Conservation (phyloP, 768 basidiomycete genomes). For the Leccinum boreale region DNA sequence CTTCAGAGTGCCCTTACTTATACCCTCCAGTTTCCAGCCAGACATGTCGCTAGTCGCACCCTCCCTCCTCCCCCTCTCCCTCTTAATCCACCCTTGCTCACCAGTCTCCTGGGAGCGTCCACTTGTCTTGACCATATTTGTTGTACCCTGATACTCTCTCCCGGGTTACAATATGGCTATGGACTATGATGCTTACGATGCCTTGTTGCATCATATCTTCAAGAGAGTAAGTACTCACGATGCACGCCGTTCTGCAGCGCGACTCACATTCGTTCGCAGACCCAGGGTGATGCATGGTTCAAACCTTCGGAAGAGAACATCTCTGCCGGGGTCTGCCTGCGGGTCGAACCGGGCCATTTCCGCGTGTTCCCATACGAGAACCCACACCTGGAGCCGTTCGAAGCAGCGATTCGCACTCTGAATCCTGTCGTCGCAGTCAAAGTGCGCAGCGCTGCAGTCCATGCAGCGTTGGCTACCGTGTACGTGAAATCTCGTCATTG, state of each 20-base stretch:
- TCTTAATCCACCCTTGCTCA: background rate
- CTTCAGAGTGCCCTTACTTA: conserved; percentile 19
- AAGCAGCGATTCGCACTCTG: conserved; percentile 67
- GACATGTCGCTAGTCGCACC: background rate
- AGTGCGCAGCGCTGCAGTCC: conserved; percentile 72
- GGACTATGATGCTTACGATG: conserved; percentile 76
- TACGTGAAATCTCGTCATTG: conserved; percentile 33
- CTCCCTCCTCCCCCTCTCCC: background rate
- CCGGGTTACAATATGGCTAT: conserved; percentile 23
- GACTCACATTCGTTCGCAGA: conserved; percentile 38
- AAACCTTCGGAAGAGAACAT: conserved; percentile 82
- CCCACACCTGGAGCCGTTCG: conserved; percentile 74
- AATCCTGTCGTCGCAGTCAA: conserved; percentile 88
- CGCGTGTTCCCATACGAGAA: conserved; percentile 87
- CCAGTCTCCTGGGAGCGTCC: background rate
- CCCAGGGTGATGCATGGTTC: conserved; percentile 83
- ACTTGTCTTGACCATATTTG: background rate
- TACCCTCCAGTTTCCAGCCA: background rate
- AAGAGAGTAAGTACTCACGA: conserved; percentile 49
- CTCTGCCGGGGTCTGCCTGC: conserved; percentile 73
- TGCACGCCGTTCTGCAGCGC: background rate
- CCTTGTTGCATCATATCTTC: conserved; percentile 77
- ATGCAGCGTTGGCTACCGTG: conserved; percentile 72
- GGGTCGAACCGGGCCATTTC: conserved; percentile 65
- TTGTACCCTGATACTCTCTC: background rate